Evolutionary conservation across 139 green algal species (phyloP).

Genomic region (Micromonas commoda): DNA sequence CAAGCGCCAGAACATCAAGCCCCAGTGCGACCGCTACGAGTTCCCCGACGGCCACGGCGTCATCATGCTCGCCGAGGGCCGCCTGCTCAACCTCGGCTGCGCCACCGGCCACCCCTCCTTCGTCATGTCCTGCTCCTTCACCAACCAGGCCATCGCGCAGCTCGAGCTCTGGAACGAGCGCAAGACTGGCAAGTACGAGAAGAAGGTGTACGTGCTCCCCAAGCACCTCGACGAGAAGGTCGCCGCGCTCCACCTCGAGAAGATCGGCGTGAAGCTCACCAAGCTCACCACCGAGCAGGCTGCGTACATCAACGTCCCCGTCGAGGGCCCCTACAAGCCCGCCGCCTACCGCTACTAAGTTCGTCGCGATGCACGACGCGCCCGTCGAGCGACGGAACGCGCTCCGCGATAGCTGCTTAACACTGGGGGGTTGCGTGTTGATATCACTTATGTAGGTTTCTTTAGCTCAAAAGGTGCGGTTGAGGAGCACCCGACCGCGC

Average conservation of each 20-base stretch:
- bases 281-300: constrained; percentile 82
- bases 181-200: constrained; percentile 90
- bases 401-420: background rate
- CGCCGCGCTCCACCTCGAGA: constrained; percentile 85
- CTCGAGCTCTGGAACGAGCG: constrained; percentile 99
- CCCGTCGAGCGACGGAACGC: constrained; percentile 4
- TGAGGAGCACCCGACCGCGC: too few relatives aligned
- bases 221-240: constrained; percentile 99
- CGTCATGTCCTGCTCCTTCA: constrained; percentile 99
- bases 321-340: constrained; percentile 94
- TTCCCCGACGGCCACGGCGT: constrained; percentile 98
- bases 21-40: constrained; percentile 87
- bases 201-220: constrained; percentile 99
- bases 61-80: constrained; percentile 94
- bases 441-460: background rate
- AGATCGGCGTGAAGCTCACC: constrained; percentile 95
- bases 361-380: too few relatives aligned
- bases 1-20: constrained; percentile 99
- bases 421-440: background rate
- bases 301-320: constrained; percentile 93
- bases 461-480: constrained; percentile 8
- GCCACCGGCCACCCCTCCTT: constrained; percentile 98
- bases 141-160: constrained; percentile 98
- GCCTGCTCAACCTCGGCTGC: constrained; percentile 99
- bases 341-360: constrained; percentile 88